Base-by-base conservation (phyloP, 2,329 filamentous ascomycete species). In the Aureobasidium sp. region DNA sequence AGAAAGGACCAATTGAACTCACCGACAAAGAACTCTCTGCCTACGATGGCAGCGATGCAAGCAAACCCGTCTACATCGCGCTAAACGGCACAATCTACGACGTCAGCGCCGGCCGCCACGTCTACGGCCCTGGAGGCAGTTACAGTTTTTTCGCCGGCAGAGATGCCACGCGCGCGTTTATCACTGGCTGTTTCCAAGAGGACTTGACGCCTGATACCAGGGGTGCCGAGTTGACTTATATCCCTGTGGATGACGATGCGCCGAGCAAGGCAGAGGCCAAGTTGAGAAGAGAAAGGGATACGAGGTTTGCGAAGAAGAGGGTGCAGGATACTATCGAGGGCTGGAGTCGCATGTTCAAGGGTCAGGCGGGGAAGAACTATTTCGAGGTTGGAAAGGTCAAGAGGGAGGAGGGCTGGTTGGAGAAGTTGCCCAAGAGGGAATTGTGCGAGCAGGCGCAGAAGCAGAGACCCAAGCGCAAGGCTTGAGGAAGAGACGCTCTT, bases 161-260 rank as follows among this genome's bases (percentile, higher is more conserved):
- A 64, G 94, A 99, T 74, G 92, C 93, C 35, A 85, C 88, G 15
- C 87, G 94, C 51, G 90, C 87, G 21, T 99, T 91, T 74, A 85
- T 99, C 21, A 97, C 94, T 2, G 90, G 90, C 19, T 99, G 94
- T 74, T 99, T 99, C 76, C 78, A 83, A 40, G 87, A 90, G 64
- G 94, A 99, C 78, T 79, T 86, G 33, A 94, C 86, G 1, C 81
- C 88, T 3, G 94, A 99, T 75, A 77, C 96, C 72, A 83, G 89
- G 63, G 94, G 94, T 47, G 87, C 90, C 4, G 94, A 97, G 76
- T 82, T 86, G 64, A 94, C 95, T 83, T 97, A 84, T 74, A 73
- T 86, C 1, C 83, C 84, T 0, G 71, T 93, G 9, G 80, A 88
- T 27, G 67, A 69, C 38, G 64, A 66, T 15, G 67, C 66, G 60